phyloP scores from a whole-genome alignment of 202 grass and related monocot genomes.

The Carex sylvatica region DNA sequence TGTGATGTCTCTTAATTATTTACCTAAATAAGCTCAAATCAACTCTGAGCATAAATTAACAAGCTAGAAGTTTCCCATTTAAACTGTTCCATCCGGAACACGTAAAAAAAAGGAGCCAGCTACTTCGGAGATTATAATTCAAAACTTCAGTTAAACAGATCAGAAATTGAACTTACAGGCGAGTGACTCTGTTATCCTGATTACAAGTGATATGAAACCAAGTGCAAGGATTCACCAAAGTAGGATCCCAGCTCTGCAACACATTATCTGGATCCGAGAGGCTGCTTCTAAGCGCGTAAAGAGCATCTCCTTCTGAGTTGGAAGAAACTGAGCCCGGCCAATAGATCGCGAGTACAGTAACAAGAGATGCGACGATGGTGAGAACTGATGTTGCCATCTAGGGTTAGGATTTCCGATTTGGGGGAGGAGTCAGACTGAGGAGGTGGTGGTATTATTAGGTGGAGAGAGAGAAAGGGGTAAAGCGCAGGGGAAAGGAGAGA shows the following conservation, averaged over 20 bases:
- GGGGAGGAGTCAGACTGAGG: not conserved
- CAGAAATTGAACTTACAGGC: constrained; percentile 41
- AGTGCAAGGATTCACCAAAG: constrained; percentile 68
- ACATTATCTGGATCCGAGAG: constrained; percentile 56
- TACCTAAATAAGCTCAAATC: not conserved
- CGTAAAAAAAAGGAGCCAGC: not conserved
- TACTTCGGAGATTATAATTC: not conserved
- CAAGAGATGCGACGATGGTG: constrained; percentile 9
- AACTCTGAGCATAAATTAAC: not conserved
- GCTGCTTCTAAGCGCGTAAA: constrained; percentile 52
- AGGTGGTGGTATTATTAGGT: not conserved
- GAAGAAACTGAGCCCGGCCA: constrained; percentile 1
- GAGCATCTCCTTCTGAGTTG: constrained; percentile 72
- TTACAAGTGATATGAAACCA: constrained; percentile 87
- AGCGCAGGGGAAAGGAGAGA: not conserved
- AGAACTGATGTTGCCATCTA: constrained; percentile 11
- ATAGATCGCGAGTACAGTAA: not conserved
- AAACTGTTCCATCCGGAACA: not conserved
- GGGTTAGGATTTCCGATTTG: constrained; percentile 20
- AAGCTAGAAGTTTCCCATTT: not conserved
- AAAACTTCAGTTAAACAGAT: not conserved
- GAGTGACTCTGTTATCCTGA: constrained; percentile 60
- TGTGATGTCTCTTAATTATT: not conserved
- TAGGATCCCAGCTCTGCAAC: constrained; percentile 75
- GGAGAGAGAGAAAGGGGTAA: not conserved